A percentile compares a stretch with the other conserved stretches of the same genome.
phyloP scores from a whole-genome alignment of 129 eudicot species.

The Flaveria robusta region DNA sequence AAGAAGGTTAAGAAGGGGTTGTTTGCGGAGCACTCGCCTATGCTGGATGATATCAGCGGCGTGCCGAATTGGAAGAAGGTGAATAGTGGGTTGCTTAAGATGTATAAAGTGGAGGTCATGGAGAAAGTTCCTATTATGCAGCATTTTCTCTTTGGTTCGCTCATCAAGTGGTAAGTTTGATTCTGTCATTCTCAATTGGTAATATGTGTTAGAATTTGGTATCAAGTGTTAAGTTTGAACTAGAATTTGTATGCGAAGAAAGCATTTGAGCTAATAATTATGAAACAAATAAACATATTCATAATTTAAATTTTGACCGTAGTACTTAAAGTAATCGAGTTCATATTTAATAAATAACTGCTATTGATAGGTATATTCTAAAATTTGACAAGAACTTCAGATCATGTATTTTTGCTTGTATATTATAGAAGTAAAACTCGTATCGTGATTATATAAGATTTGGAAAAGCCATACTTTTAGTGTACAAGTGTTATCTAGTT shows the following conservation, averaged over 20 bases:
- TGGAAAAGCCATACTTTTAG: neutral
- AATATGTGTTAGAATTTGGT: neutral
- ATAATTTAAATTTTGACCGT: neutral
- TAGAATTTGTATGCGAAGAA: neutral
- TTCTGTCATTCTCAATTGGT: neutral
- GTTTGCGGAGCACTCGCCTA: conserved; percentile 93
- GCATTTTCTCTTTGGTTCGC: conserved; percentile 92
- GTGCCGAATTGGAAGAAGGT: conserved; percentile 94
- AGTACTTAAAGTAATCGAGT: neutral
- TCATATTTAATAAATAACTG: neutral
- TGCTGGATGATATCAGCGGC: conserved; percentile 96
- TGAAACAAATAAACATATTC: neutral
- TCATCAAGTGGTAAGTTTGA: conserved; percentile 68
- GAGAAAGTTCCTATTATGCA: conserved; percentile 99
- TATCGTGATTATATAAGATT: neutral
- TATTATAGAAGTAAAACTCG: neutral
- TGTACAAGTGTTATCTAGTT: neutral
- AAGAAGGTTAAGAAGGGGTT: conserved; percentile 93
- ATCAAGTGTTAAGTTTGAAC: neutral
- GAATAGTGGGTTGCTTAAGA: conserved; percentile 87
- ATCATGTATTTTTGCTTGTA: neutral
- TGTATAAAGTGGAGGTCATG: conserved; percentile 93
- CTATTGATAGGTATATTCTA: no score
- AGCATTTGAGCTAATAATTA: neutral
- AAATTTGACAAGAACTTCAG: neutral